Conservation (phyloP, 2,329 filamentous ascomycete species). For the Sporothrix sp. region DNA sequence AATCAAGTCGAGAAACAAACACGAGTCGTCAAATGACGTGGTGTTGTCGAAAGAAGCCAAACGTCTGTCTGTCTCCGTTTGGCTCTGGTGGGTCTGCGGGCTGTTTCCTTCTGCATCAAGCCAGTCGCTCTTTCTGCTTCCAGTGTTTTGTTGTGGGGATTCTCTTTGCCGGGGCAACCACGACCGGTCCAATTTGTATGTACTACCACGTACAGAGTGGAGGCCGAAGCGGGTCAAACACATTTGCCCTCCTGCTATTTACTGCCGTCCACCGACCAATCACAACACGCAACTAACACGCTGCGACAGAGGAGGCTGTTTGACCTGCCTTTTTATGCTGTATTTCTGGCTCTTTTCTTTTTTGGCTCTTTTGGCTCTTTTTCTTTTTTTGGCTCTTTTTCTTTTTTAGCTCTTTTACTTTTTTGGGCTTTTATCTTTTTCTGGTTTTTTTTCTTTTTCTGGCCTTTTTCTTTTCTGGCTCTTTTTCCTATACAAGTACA, state of each 20-base stretch:
- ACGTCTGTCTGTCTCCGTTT: too few relatives aligned
- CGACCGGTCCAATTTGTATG: neutral
- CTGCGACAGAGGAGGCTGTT: neutral
- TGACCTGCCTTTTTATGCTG: too few relatives aligned
- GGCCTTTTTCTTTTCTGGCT: too few relatives aligned
- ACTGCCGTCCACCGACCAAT: too few relatives aligned
- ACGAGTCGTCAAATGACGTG: slow-evolving; percentile 6
- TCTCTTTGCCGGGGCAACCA: slow-evolving; percentile 8
- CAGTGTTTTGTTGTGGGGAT: slow-evolving; percentile 1
- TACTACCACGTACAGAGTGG: neutral
- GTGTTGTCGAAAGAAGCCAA: neutral
- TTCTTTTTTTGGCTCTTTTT: neutral
- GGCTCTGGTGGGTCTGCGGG: neutral
- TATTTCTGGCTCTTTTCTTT: neutral
- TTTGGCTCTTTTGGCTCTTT: too few relatives aligned
- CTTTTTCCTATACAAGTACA: too few relatives aligned
- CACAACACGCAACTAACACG: neutral
- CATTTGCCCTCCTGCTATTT: too few relatives aligned
- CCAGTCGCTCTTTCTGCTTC: slow-evolving; percentile 1
- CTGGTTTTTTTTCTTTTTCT: too few relatives aligned
- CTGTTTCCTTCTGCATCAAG: neutral
- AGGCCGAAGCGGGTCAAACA: neutral
- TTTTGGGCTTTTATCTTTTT: too few relatives aligned
- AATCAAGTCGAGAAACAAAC: neutral
- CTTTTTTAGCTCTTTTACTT: neutral